phyloP scores from a whole-genome alignment of 768 basidiomycete genomes.

The Hericium alpestre region DNA sequence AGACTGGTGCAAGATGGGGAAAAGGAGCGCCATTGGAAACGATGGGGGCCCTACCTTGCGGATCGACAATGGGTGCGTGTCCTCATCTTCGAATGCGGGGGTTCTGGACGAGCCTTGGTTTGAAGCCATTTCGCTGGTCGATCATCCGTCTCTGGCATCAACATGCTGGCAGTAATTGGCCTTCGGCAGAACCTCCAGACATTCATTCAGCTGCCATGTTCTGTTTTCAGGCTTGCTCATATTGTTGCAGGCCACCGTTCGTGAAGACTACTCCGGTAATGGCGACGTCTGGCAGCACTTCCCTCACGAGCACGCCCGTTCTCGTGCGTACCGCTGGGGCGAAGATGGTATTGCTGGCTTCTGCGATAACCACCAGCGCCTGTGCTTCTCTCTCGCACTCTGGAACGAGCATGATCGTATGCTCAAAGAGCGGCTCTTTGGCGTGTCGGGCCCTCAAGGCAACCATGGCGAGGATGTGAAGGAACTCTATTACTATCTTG shows the following conservation, averaged over 20 bases:
- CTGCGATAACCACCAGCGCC: conserved; percentile 90
- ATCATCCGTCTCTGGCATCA: not conserved
- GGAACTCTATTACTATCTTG: conserved; percentile 96
- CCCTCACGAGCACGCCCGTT: conserved; percentile 86
- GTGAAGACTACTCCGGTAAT: conserved; percentile 95
- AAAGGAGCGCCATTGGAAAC: conserved; percentile 88
- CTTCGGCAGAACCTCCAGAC: too few relatives aligned
- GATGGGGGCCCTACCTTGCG: conserved; percentile 96
- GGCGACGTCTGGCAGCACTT: conserved; percentile 96
- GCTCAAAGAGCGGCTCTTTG: conserved; percentile 93
- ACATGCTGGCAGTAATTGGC: too few relatives aligned
- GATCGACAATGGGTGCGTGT: conserved; percentile 91
- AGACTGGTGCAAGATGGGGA: conserved; percentile 76
- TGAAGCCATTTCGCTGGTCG: not conserved
- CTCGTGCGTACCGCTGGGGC: conserved; percentile 96
- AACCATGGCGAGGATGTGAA: conserved; percentile 99
- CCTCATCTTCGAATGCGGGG: not conserved
- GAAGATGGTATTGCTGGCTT: conserved; percentile 97
- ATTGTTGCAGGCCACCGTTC: conserved; percentile 74
- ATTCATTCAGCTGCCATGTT: not conserved
- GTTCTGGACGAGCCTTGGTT: too few relatives aligned
- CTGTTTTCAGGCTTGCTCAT: conserved; percentile 9
- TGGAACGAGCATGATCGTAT: conserved; percentile 96
- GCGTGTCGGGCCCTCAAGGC: conserved; percentile 92
- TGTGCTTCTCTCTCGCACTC: conserved; percentile 82